A percentile compares a stretch with the other conserved stretches of the same genome.
These are phyloP conservation scores for Dactylellina cionopaga DNA, from an alignment of 2,329 filamentous ascomycete genomes.

Conservation along the genomic window DNA sequence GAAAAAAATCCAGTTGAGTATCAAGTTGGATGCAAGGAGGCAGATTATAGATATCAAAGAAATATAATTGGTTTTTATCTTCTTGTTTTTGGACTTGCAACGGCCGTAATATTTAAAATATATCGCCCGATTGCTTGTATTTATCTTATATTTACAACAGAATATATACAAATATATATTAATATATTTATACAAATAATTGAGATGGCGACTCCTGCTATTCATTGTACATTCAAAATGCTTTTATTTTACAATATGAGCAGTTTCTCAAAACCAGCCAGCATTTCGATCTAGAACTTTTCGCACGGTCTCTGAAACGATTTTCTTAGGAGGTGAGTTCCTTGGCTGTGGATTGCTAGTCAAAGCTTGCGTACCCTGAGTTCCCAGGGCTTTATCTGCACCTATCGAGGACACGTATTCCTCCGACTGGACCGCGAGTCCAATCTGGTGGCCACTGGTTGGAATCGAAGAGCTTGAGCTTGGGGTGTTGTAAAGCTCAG, in stretches of 20 bases:
- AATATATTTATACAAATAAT: no score
- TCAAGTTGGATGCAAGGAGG: slow-evolving; percentile 14
- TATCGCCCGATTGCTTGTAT: no score
- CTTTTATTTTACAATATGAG: not conserved
- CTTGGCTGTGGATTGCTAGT: not conserved
- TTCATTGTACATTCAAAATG: no score
- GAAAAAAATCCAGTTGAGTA: slow-evolving; percentile 52
- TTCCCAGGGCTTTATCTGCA: not conserved
- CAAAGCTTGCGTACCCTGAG: not conserved
- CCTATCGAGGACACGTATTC: not conserved
- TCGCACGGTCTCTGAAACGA: slow-evolving; percentile 18
- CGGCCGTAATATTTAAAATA: no score
- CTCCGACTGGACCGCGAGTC: not conserved
- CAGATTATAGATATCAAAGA: slow-evolving; percentile 22
- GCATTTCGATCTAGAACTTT: slow-evolving; percentile 27
- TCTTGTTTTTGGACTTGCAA: no score
- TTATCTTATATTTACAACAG: no score
- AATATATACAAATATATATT: no score
- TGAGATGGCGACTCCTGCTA: no score
- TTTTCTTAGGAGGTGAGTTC: not conserved
- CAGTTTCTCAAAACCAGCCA: slow-evolving; percentile 24
- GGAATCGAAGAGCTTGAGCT: slow-evolving; percentile 4
- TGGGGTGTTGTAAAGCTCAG: slow-evolving; percentile 22
- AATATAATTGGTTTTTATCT: not conserved
- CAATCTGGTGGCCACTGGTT: not conserved